A percentile compares a stretch with the other conserved stretches of the same genome.
Conservation (phyloP, 1,284 basidiomycete genomes). For the Sphagnurus paluster region DNA sequence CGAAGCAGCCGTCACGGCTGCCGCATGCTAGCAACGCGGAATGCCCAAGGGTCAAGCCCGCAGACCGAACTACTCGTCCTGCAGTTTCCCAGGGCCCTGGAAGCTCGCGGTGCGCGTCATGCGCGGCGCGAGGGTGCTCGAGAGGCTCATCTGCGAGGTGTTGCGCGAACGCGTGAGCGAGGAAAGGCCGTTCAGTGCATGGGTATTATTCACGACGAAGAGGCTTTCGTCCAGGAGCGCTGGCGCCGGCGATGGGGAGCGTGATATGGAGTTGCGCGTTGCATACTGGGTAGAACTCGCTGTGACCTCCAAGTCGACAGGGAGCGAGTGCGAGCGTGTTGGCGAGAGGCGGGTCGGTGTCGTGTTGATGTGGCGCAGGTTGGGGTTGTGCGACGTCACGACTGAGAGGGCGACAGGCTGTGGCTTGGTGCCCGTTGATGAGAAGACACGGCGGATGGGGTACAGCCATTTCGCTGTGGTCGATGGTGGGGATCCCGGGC, state of each 20-base stretch:
- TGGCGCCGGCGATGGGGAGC: conserved; percentile 44
- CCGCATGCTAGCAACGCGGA: background rate
- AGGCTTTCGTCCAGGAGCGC: conserved; percentile 29
- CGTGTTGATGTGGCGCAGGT: conserved; percentile 26
- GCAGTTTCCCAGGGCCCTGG: background rate
- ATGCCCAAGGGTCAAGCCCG: background rate
- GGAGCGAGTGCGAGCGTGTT: conserved; percentile 33
- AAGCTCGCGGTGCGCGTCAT: background rate
- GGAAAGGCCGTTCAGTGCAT: conserved; percentile 18
- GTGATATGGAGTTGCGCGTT: conserved; percentile 25
- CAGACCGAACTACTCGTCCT: background rate
- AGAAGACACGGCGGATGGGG: conserved; percentile 39
- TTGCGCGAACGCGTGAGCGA: conserved; percentile 59
- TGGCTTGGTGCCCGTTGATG: conserved; percentile 25
- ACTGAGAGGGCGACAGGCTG: conserved; percentile 28
- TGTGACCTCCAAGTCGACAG: conserved; percentile 25
- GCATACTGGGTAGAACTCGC: conserved; percentile 35
- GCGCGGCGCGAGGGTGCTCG: conserved; percentile 48
- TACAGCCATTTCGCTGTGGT: conserved; percentile 34
- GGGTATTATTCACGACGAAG: conserved; percentile 7
- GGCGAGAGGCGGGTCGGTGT: conserved; percentile 28
- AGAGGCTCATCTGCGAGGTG: conserved; percentile 61
- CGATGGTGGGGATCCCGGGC: conserved; percentile 30
- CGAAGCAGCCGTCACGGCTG: background rate
- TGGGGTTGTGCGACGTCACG: conserved; percentile 24